Percentiles rank a stretch among this genome's conserved stretches.
Conservation (phyloP, 1,284 basidiomycete genomes). For the Earliella scabrosa region DNA sequence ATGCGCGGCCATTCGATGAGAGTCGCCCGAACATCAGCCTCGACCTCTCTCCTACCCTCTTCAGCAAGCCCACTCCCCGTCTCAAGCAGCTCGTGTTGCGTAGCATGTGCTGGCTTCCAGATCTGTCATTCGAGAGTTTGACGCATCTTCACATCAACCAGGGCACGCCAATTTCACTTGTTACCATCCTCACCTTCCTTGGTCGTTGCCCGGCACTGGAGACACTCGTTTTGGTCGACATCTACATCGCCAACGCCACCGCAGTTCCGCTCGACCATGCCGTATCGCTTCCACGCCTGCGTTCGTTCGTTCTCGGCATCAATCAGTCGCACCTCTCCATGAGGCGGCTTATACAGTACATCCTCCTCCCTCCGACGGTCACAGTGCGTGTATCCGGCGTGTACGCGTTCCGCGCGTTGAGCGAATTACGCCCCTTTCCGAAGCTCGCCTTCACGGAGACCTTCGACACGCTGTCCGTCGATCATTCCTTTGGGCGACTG, state of each 20-base stretch:
- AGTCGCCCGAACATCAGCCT: conserved; percentile 19
- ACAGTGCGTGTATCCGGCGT: conserved; percentile 11
- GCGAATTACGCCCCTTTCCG: conserved; percentile 18
- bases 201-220: conserved; percentile 17
- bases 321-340: conserved; percentile 18
- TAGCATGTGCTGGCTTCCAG: conserved; percentile 21
- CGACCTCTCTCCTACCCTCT: background rate
- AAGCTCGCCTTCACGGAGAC: conserved; percentile 11
- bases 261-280: background rate
- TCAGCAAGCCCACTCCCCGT: conserved; percentile 1
- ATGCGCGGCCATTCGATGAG: conserved; percentile 17
- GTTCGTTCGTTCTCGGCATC: conserved; percentile 17
- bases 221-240: conserved; percentile 17
- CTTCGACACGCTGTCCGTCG: conserved; percentile 18
- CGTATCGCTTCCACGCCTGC: conserved; percentile 10
- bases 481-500: conserved; percentile 2
- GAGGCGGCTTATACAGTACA: conserved; percentile 13
- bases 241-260: conserved; percentile 13
- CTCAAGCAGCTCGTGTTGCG: conserved; percentile 12
- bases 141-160: conserved; percentile 21
- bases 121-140: conserved; percentile 7
- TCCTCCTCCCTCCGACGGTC: conserved; percentile 15
- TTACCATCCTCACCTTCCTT: conserved; percentile 16
- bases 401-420: conserved; percentile 18
- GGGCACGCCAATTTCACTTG: conserved; percentile 16